Base-by-base conservation (phyloP, 2,329 filamentous ascomycete species). In the Neonectria neomacrospora region DNA sequence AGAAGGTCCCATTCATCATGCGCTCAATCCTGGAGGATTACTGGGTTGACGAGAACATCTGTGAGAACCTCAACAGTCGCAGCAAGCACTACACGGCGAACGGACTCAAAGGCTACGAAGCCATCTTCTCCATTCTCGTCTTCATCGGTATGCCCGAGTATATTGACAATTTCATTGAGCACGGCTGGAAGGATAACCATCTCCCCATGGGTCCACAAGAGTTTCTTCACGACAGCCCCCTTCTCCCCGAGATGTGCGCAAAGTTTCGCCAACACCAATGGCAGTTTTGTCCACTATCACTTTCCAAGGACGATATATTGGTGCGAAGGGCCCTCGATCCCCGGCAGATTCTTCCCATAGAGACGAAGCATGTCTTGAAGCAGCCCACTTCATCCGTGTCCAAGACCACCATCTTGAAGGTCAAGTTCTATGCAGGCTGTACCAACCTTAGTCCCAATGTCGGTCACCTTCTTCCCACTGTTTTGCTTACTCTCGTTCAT, bases 91-190 rank as follows among this genome's bases (percentile, higher is more conserved):
- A 16, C 28, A 10, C 12, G 1, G 16, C 5, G 6, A 32, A 1
- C n/a, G 18, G 2, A 4, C 3, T 28, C 12, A 32, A 51, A 5
- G 48, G 56, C 0, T 68, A 68, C 23, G 12, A 64, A 2, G 56
- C 34, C 12, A 58, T 67, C 3, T 67, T 69, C n/a, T 69, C 67
- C 2, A 67, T 69, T 23, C 52, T 69, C 1, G 58, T 56, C 5
- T 67, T 51, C 6, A 65, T 63, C 3, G 42, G 61, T 0, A 26
- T 23, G 18, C 44, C 64, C 1, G n/a, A 44, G 2, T 47, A 51
- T 11, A 65, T 69, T 9, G 23, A 11, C 2, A 10, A 26, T 0
- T 69, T 69, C 3, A 53, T 42, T 1, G 10, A 34, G 3, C 7
- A 45, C 2, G 42, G 26, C 1, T 62, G 28, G 3, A 52, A 54